Base-by-base conservation (phyloP, 2,329 filamentous ascomycete species). In the Ascochyta lentis region DNA sequence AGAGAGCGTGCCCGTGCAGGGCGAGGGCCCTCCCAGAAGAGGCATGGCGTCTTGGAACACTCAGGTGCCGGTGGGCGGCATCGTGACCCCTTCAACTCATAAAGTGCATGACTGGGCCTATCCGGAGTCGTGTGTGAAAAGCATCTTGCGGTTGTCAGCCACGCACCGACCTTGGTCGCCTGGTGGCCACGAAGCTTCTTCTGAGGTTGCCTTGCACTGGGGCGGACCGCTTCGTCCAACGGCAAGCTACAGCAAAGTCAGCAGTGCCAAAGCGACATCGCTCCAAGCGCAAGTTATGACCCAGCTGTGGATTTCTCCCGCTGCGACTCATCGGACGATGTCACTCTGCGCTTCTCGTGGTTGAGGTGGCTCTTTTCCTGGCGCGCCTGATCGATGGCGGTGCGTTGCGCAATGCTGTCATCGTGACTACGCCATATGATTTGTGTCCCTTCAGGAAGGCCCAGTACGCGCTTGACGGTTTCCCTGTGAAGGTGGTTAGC, bases 361-460 rank as follows among this genome's bases (percentile, higher is more conserved):
- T 59, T 64, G 53, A 72, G 69, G 37, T 77, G 76, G 39, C 76
- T 84, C 78, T 96, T 96, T 71, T 96, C 92, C 66, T 94, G 91
- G 59, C 93, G 89, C 52, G 91, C 91, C 76, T 96, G 92, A 70
- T 97, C 93, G 61, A 96, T 92, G 19, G 91, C 91, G 27, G 89
- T 90, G 65, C 92, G 87, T 79, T 97, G 93, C 65, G 92, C 90
- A 72, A 99, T 97, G 76, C 92, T 96, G 62, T 94, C 91, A 72
- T 97, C 93, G 76, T 99, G 95, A 72, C 90, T 95, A 80, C 96
- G 96, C 86, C 93, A 99, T 67, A 95, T 88, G 57, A 99, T 89
- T 70, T 90, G 90, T 34, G 95, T 98, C 74, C 96, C 94, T 40
- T 86, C 79, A 1, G 94, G 94, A 73, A 97, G 91, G 64, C 86